phyloP scores from a whole-genome alignment of 2,329 filamentous ascomycete genomes.

The Sphaerostilbella broomeana region DNA sequence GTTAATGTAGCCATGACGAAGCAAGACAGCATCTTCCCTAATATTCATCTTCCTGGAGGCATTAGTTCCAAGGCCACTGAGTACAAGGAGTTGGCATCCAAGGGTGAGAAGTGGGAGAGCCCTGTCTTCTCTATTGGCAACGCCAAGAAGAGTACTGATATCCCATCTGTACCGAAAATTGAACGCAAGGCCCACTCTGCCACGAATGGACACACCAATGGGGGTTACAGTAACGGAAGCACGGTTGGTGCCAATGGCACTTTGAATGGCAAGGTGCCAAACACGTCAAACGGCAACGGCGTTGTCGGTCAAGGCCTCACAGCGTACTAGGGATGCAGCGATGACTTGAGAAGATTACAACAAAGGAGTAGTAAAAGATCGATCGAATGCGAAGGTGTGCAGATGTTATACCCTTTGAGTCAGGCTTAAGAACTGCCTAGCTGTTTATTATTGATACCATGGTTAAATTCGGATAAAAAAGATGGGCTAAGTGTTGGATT shows the following conservation, averaged over 20 bases:
- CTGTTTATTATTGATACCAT: no score
- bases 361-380: slow-evolving; percentile 4
- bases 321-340: slow-evolving; percentile 17
- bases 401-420: slow-evolving; percentile 17
- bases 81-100: slow-evolving; percentile 78
- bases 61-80: slow-evolving; percentile 92
- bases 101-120: slow-evolving; percentile 92
- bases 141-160: slow-evolving; percentile 63
- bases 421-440: slow-evolving; percentile 5
- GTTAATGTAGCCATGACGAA: slow-evolving; percentile 53
- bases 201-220: slow-evolving; percentile 9
- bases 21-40: slow-evolving; percentile 82
- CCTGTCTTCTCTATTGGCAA: slow-evolving; percentile 84
- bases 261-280: slow-evolving; percentile 9
- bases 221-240: no score
- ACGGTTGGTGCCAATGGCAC: slow-evolving; percentile 5
- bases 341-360: slow-evolving; percentile 7
- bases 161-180: slow-evolving; percentile 55
- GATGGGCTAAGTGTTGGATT: no score
- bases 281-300: not conserved
- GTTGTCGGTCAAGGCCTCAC: slow-evolving; percentile 11
- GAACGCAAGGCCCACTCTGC: slow-evolving; percentile 36
- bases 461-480: no score
- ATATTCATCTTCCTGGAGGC: slow-evolving; percentile 72
- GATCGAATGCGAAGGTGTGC: slow-evolving; percentile 1